A percentile compares a stretch with the other conserved stretches of the same genome.
These are phyloP conservation scores for Dinochytrium kinnereticum DNA, from an alignment of 371 early-diverging fungal species.

Conservation along the genomic window DNA sequence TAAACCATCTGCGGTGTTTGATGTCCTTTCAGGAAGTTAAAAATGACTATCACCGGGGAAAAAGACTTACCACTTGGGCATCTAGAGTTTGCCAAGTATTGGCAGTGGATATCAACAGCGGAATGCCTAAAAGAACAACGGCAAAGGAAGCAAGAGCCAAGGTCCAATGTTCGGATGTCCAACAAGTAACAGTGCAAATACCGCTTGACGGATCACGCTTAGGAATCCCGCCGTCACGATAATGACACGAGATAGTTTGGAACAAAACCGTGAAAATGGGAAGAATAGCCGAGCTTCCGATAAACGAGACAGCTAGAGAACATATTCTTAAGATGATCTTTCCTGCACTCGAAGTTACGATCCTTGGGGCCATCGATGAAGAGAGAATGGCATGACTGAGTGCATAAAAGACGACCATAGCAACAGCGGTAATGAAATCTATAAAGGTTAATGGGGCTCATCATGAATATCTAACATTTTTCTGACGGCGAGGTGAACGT, in stretches of 20 bases:
- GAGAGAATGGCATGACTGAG: background rate
- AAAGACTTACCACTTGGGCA: conserved; percentile 6
- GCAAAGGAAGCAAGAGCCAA: background rate
- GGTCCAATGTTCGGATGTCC: conserved; percentile 11
- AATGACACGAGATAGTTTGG: conserved; percentile 11
- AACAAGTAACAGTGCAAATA: background rate
- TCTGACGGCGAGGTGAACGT: background rate
- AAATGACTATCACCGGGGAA: background rate
- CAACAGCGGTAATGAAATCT: background rate
- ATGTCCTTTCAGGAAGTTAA: background rate
- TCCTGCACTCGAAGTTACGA: background rate
- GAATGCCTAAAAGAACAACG: background rate
- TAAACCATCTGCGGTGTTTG: background rate
- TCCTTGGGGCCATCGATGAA: background rate
- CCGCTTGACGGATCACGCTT: background rate
- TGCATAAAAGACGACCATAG: background rate
- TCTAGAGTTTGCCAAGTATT: conserved; percentile 7
- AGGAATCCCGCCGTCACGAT: background rate
- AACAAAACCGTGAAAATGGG: background rate
- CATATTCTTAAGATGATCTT: background rate
- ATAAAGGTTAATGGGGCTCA: background rate
- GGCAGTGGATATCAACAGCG: background rate
- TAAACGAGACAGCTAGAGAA: background rate
- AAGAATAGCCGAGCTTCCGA: background rate
- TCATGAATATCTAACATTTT: conserved; percentile 3